phyloP scores from a whole-genome alignment of 2,329 filamentous ascomycete species.

The Colletotrichum tabaci region DNA sequence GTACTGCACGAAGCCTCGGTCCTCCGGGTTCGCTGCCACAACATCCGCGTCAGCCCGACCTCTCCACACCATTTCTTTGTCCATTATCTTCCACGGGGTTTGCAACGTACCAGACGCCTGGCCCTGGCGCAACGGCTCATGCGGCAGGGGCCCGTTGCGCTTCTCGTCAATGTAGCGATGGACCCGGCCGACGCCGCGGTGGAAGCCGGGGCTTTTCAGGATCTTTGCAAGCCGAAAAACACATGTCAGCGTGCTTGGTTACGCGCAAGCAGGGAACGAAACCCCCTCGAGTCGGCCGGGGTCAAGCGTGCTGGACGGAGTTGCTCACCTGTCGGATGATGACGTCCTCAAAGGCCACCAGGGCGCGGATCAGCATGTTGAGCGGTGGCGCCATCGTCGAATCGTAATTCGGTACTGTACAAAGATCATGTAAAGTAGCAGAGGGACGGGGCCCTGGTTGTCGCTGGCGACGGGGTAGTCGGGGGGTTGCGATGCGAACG shows the following conservation, averaged over 20 bases:
- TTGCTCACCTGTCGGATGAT: constrained; percentile 35
- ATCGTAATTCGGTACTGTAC: too few species aligned
- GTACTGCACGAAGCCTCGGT: constrained; percentile 49
- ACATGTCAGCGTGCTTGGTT: not conserved
- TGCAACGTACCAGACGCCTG: constrained; percentile 63
- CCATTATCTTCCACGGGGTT: not conserved
- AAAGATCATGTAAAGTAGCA: not conserved
- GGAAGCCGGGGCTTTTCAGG: constrained; percentile 66
- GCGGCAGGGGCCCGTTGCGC: constrained; percentile 64
- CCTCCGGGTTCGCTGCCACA: constrained; percentile 32
- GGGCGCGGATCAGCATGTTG: constrained; percentile 31
- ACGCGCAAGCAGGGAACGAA: not conserved
- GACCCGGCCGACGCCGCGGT: constrained; percentile 67
- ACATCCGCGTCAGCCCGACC: not conserved
- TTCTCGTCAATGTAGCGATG: constrained; percentile 65
- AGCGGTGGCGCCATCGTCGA: constrained; percentile 30
- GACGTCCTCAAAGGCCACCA: constrained; percentile 40
- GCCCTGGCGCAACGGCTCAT: constrained; percentile 65
- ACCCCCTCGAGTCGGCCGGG: not conserved
- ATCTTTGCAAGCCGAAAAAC: constrained; percentile 54
- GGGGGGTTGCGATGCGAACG: not conserved
- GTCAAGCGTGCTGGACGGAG: not conserved
- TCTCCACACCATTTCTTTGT: not conserved
- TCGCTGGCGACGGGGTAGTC: not conserved
- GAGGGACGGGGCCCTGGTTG: not conserved